Percentiles rank a stretch among this genome's conserved stretches.
phyloP scores from a whole-genome alignment of 345 rosid species.

The Mangifera indica region DNA sequence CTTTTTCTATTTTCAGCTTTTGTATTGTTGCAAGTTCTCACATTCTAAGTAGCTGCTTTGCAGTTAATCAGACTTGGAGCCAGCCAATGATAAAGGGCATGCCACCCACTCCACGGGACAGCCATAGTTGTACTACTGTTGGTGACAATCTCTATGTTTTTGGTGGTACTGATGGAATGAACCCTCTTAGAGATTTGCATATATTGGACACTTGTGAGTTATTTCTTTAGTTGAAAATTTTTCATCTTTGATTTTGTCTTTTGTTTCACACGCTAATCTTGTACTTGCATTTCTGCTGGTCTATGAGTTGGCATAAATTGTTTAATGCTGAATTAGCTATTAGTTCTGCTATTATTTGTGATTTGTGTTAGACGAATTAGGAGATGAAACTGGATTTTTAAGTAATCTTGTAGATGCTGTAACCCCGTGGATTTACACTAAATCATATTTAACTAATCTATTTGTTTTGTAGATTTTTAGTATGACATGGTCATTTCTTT shows the following conservation, averaged over 20 bases:
- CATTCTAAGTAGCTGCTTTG: conserved; percentile 25
- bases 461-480: conserved; percentile 13
- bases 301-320: neutral
- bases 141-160: conserved; percentile 75
- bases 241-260: conserved; percentile 12
- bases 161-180: conserved; percentile 92
- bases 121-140: conserved; percentile 84
- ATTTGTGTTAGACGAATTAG: neutral
- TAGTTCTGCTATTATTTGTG: neutral
- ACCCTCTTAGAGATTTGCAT: conserved; percentile 77
- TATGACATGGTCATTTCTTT: conserved; percentile 2
- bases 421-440: neutral
- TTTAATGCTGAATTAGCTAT: neutral
- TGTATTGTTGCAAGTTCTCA: conserved; percentile 17
- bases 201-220: conserved; percentile 82
- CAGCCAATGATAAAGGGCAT: conserved; percentile 67
- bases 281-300: neutral
- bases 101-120: conserved; percentile 84
- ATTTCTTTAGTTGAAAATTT: conserved; percentile 13
- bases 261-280: neutral
- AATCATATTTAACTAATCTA: neutral
- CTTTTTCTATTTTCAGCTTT: conserved; percentile 9
- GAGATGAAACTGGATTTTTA: neutral
- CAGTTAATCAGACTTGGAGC: conserved; percentile 84
- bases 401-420: neutral